Evolutionary conservation across 352 stramenopile genomes (phyloP).

Genomic region (Phytophthora multivora): DNA sequence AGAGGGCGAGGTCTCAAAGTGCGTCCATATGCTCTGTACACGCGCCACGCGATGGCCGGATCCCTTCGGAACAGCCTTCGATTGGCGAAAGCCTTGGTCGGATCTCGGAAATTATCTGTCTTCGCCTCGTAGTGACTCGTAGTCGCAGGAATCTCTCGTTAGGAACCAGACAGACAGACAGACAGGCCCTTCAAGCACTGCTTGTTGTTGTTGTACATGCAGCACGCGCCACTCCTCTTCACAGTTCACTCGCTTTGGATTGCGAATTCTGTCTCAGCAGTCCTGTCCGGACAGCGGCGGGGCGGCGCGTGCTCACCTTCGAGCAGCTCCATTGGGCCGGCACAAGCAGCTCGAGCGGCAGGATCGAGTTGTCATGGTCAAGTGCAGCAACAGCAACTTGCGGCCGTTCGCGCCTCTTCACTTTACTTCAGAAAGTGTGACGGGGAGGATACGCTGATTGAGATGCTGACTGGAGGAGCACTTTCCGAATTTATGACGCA

Average conservation of each 20-base stretch:
- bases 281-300: slow-evolving; percentile 23
- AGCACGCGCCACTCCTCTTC: slow-evolving; percentile 10
- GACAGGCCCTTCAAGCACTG: too few species aligned
- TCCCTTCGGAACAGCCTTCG: slow-evolving; percentile 12
- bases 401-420: slow-evolving; percentile 10
- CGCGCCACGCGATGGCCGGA: slow-evolving; percentile 10
- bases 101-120: neutral
- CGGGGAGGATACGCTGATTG: slow-evolving; percentile 12
- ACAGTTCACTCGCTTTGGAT: slow-evolving; percentile 8
- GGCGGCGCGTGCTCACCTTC: slow-evolving; percentile 1
- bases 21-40: slow-evolving; percentile 3
- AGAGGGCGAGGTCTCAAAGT: slow-evolving; percentile 18
- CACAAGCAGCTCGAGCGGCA: neutral
- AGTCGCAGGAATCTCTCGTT: neutral
- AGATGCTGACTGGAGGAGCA: neutral
- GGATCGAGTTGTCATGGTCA: slow-evolving; percentile 1
- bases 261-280: slow-evolving; percentile 27
- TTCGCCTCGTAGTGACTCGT: neutral
- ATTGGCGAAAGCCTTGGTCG: slow-evolving; percentile 24
- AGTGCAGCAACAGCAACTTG: slow-evolving; percentile 14
- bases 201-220: too few species aligned
- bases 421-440: slow-evolving; percentile 31
- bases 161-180: neutral
- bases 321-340: neutral
- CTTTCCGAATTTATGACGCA: slow-evolving; percentile 10